These are phyloP conservation scores for Sphaerostilbella broomeana DNA, from an alignment of 2,329 filamentous ascomycete species.

Conservation along the genomic window DNA sequence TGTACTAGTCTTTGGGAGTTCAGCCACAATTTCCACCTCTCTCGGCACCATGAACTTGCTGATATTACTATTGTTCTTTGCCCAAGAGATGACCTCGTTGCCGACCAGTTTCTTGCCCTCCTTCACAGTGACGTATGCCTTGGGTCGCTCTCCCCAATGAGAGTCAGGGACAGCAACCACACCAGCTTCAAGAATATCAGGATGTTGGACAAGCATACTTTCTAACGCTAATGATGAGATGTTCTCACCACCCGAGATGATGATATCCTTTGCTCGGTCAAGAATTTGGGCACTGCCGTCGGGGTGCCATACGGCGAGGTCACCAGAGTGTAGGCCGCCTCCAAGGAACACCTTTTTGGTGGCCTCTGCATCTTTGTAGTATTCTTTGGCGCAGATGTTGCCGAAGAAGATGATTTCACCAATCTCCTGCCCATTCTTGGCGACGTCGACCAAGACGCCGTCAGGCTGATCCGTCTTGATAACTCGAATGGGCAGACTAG, in stretches of 20 bases:
- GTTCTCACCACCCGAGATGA: conserved; percentile 95
- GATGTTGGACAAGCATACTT: conserved; percentile 80
- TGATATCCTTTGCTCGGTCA: conserved; percentile 94
- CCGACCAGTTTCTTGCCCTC: conserved; percentile 42
- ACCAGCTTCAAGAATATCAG: conserved; percentile 82
- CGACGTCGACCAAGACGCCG: conserved; percentile 43
- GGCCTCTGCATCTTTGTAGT: conserved; percentile 83
- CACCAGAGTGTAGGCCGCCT: conserved; percentile 80
- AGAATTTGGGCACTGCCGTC: conserved; percentile 89
- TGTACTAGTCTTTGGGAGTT: conserved; percentile 94
- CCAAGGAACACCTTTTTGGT: conserved; percentile 83
- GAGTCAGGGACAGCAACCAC: conserved; percentile 82
- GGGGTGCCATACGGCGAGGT: conserved; percentile 86
- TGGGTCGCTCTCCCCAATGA: conserved; percentile 94
- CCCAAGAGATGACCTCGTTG: conserved; percentile 77
- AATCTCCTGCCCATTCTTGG: conserved; percentile 42
- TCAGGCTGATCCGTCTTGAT: conserved; percentile 72
- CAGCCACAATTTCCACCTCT: conserved; percentile 70
- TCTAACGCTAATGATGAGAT: conserved; percentile 92
- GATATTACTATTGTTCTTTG: conserved; percentile 71
- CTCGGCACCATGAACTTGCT: conserved; percentile 82
- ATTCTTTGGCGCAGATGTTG: conserved; percentile 87
- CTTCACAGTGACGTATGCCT: conserved; percentile 83
- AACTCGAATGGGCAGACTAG: conserved; percentile 71
- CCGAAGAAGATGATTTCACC: conserved; percentile 71